phyloP scores from a whole-genome alignment of 2,329 filamentous ascomycete species.

The Daldinia eschscholtzii region DNA sequence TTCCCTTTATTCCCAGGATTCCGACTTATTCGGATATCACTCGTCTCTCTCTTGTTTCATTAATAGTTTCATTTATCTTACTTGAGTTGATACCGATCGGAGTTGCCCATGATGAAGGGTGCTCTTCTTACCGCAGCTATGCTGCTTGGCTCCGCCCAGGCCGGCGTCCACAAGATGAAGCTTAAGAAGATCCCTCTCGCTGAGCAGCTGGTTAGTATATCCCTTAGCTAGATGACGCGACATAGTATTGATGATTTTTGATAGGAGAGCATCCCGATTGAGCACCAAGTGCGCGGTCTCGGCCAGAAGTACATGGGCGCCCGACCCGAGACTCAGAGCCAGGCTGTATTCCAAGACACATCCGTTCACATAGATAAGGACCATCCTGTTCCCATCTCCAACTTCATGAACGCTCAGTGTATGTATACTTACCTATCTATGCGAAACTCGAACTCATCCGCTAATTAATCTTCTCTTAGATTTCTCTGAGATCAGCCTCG shows the following conservation, averaged over 20 bases:
- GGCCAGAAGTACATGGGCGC: constrained; percentile 97
- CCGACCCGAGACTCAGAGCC: constrained; percentile 75
- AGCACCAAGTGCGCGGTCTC: constrained; percentile 83
- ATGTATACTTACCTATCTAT: constrained; percentile 57
- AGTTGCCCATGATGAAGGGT: constrained; percentile 81
- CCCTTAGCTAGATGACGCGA: neutral
- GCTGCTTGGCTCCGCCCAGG: constrained; percentile 85
- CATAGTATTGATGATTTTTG: constrained; percentile 41
- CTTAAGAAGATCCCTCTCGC: constrained; percentile 94
- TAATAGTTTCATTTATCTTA: constrained; percentile 15
- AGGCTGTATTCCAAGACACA: constrained; percentile 84
- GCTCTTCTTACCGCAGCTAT: constrained; percentile 80
- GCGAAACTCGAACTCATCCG: neutral
- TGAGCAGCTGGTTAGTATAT: constrained; percentile 84
- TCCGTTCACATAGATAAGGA: constrained; percentile 73
- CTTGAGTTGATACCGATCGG: constrained; percentile 27
- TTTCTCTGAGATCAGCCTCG: constrained; percentile 96
- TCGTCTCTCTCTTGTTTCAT: neutral
- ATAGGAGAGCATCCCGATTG: constrained; percentile 82
- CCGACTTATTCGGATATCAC: constrained; percentile 13
- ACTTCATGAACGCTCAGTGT: constrained; percentile 99
- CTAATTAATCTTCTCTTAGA: constrained; percentile 64
- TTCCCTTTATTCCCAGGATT: constrained; percentile 27
- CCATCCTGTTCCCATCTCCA: constrained; percentile 90
- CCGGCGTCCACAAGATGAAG: constrained; percentile 94